phyloP scores from a whole-genome alignment of 116 monocot genomes.

The Papilionanthe hybrid region DNA sequence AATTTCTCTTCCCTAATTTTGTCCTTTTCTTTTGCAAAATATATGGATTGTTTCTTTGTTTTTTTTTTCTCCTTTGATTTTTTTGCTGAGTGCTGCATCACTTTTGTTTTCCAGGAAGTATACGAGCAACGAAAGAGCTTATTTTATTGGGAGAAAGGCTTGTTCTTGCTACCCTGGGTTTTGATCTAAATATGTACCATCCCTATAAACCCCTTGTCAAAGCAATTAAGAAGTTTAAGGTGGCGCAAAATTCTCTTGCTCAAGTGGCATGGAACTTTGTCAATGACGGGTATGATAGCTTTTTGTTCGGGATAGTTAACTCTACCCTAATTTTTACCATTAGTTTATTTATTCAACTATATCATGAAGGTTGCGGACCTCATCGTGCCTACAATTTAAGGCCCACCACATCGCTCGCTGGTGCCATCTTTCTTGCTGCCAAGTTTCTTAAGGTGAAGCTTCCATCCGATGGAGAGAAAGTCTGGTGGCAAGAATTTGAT shows the following conservation, averaged over 20 bases:
- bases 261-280: conserved; percentile 43
- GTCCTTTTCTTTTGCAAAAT: too few species aligned
- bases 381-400: conserved; percentile 14
- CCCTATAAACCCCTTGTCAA: conserved; percentile 37
- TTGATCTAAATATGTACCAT: conserved; percentile 33
- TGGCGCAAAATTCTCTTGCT: conserved; percentile 30
- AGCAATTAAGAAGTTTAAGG: conserved; percentile 33
- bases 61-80: too few species aligned
- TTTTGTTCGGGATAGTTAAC: background rate
- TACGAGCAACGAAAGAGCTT: too few species aligned
- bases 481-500: conserved; percentile 43
- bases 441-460: conserved; percentile 35
- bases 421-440: conserved; percentile 21
- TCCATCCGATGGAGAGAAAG: conserved; percentile 25
- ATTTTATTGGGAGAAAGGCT: background rate
- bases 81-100: too few species aligned
- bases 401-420: conserved; percentile 21
- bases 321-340: background rate
- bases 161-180: conserved; percentile 28
- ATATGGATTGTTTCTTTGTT: too few species aligned
- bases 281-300: conserved; percentile 24
- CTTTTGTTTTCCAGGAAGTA: too few species aligned
- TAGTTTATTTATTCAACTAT: background rate
- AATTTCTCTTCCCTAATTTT: too few species aligned
- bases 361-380: conserved; percentile 1